phyloP scores from a whole-genome alignment of 352 stramenopile species.

The Globisporangium lucens region DNA sequence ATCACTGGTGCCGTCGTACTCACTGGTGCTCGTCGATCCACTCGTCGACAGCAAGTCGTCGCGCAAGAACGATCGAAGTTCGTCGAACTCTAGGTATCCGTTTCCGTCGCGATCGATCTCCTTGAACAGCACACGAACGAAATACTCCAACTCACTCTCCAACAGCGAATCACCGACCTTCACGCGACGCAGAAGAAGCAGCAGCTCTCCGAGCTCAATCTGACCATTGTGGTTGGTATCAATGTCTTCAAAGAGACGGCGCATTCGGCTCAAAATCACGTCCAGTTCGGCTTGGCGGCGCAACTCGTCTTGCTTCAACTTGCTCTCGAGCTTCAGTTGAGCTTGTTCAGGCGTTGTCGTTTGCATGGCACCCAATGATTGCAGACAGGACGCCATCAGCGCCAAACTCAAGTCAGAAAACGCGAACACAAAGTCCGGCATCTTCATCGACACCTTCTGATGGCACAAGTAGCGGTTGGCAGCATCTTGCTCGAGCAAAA shows the following conservation, averaged over 20 bases:
- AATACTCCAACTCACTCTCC: slow-evolving; percentile 60
- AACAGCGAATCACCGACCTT: slow-evolving; percentile 65
- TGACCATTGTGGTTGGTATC: slow-evolving; percentile 62
- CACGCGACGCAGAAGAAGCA: slow-evolving; percentile 56
- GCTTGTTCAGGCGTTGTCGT: slow-evolving; percentile 63
- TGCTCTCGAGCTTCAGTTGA: slow-evolving; percentile 48
- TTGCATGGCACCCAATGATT: slow-evolving; percentile 47
- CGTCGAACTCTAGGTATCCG: slow-evolving; percentile 93
- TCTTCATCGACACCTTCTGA: slow-evolving; percentile 51
- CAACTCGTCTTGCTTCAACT: slow-evolving; percentile 50
- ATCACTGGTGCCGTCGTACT: slow-evolving; percentile 42
- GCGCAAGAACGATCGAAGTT: slow-evolving; percentile 84
- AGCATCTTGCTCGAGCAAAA: slow-evolving; percentile 48
- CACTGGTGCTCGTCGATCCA: slow-evolving; percentile 11
- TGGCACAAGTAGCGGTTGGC: slow-evolving; percentile 34
- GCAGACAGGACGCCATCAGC: slow-evolving; percentile 49
- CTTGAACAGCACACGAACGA: slow-evolving; percentile 66
- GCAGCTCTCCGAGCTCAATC: slow-evolving; percentile 61
- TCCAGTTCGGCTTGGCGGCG: slow-evolving; percentile 52
- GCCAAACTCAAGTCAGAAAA: slow-evolving; percentile 72
- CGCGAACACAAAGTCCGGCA: slow-evolving; percentile 60
- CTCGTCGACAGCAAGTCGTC: slow-evolving; percentile 37
- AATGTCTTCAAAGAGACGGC: slow-evolving; percentile 69
- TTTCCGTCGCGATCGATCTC: slow-evolving; percentile 93
- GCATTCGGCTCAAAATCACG: slow-evolving; percentile 45